phyloP scores from a whole-genome alignment of 768 basidiomycete genomes.

The Boletales sp. region DNA sequence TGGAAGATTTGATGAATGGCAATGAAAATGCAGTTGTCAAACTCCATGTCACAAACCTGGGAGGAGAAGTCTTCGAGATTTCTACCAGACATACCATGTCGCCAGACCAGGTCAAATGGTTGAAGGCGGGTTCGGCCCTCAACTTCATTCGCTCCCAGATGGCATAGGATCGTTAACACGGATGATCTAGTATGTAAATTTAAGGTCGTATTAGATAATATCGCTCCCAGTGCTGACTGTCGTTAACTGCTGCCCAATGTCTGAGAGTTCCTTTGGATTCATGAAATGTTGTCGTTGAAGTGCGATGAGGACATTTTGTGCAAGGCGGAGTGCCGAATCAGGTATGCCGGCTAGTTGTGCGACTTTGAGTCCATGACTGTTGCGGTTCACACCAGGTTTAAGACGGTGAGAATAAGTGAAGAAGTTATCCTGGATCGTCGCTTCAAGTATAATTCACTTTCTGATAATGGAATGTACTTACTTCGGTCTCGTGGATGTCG shows the following conservation, averaged over 20 bases:
- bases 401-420: constrained; percentile 85
- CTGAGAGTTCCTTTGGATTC: constrained; percentile 27
- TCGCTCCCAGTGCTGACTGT: constrained; percentile 1
- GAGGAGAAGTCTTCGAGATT: constrained; percentile 64
- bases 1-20: constrained; percentile 58
- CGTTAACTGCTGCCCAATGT: constrained; percentile 30
- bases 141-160: constrained; percentile 78
- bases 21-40: constrained; percentile 40
- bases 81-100: constrained; percentile 87
- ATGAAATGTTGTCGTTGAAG: constrained; percentile 29
- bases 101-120: constrained; percentile 85
- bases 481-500: constrained; percentile 74
- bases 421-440: constrained; percentile 52
- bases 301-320: constrained; percentile 48
- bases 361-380: constrained; percentile 90
- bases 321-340: constrained; percentile 52
- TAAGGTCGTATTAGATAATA: not conserved
- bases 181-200: not conserved
- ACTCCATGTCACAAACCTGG: constrained; percentile 63
- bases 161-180: constrained; percentile 6
- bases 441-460: not conserved
- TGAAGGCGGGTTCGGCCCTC: constrained; percentile 82
- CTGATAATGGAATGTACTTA: constrained; percentile 33
- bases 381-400: constrained; percentile 77
- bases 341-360: constrained; percentile 88